These are phyloP conservation scores for Vanrija sp. DNA, from an alignment of 1,284 basidiomycete species.

Conservation along the genomic window DNA sequence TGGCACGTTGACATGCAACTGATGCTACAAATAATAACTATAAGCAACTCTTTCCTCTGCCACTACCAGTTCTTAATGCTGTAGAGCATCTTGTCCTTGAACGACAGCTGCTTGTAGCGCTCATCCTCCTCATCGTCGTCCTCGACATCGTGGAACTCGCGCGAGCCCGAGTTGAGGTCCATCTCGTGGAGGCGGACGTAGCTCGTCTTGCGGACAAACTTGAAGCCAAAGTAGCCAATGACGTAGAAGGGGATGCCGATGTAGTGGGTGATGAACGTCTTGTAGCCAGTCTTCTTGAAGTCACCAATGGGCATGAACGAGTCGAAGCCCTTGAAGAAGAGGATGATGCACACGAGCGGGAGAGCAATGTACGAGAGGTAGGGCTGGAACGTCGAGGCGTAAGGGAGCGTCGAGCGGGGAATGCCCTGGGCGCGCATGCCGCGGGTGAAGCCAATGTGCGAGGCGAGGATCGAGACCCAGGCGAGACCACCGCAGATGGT, in stretches of 20 bases:
- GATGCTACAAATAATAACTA: no score
- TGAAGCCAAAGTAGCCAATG: conserved; percentile 60
- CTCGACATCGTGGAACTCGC: conserved; percentile 65
- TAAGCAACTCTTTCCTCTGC: no score
- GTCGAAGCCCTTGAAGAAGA: conserved; percentile 65
- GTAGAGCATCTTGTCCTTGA: conserved; percentile 38
- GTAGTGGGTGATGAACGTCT: conserved; percentile 59
- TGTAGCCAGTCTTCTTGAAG: conserved; percentile 46
- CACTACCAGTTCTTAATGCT: conserved; percentile 42
- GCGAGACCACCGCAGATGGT: conserved; percentile 66
- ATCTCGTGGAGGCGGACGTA: conserved; percentile 57
- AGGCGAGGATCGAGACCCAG: conserved; percentile 65
- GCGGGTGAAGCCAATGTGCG: conserved; percentile 68
- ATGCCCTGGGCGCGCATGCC: conserved; percentile 64
- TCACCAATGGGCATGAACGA: conserved; percentile 48
- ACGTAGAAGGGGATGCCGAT: conserved; percentile 54
- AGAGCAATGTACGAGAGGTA: conserved; percentile 55
- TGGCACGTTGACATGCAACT: no score
- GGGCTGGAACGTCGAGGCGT: conserved; percentile 54
- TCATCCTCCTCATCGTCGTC: conserved; percentile 37
- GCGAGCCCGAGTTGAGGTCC: conserved; percentile 61
- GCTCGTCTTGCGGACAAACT: conserved; percentile 56
- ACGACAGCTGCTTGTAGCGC: conserved; percentile 25
- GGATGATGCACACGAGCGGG: conserved; percentile 58
- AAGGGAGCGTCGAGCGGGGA: conserved; percentile 61